Evolutionary conservation across 2,329 filamentous ascomycete genomes (phyloP).

Genomic region (Cytospora schulzeri): DNA sequence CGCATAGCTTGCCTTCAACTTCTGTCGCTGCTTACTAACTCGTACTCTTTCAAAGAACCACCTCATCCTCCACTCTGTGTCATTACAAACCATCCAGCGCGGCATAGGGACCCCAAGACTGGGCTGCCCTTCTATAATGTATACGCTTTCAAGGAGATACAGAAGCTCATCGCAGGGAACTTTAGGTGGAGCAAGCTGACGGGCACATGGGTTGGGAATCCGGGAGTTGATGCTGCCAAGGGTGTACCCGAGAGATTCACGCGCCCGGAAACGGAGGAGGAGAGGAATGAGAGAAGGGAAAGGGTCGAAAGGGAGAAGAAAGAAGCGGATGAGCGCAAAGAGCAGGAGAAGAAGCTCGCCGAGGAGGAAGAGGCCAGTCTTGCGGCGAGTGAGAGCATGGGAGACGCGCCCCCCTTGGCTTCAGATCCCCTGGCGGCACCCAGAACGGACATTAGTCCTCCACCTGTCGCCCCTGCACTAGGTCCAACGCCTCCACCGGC

Average conservation of each 20-base stretch:
- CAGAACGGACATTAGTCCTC: not conserved
- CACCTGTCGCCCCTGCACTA: not conserved
- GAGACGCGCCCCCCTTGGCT: not conserved
- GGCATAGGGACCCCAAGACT: slow-evolving; percentile 83
- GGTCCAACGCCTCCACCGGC: slow-evolving; percentile 18
- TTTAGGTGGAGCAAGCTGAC: slow-evolving; percentile 82
- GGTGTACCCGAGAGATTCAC: slow-evolving; percentile 82
- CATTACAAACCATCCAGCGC: slow-evolving; percentile 79
- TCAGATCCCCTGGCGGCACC: slow-evolving; percentile 6
- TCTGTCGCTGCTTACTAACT: not conserved
- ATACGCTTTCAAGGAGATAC: slow-evolving; percentile 80
- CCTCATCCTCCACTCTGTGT: slow-evolving; percentile 65
- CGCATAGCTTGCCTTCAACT: not conserved
- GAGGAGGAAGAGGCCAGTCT: slow-evolving; percentile 14
- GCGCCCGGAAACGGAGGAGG: slow-evolving; percentile 26
- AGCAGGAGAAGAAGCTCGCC: slow-evolving; percentile 11
- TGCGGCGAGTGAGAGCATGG: not conserved
- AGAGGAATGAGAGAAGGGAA: slow-evolving; percentile 28
- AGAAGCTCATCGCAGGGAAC: slow-evolving; percentile 70
- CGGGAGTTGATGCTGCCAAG: slow-evolving; percentile 58
- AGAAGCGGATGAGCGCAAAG: slow-evolving; percentile 13
- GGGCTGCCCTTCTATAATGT: slow-evolving; percentile 79
- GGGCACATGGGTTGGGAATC: slow-evolving; percentile 79
- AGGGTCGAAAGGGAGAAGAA: slow-evolving; percentile 23
- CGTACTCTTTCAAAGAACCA: slow-evolving; percentile 45